Percentiles rank a stretch among this genome's conserved stretches.
These are phyloP conservation scores for Dactylellina drechsleri DNA, from an alignment of 2,329 filamentous ascomycete species.

Conservation along the genomic window DNA sequence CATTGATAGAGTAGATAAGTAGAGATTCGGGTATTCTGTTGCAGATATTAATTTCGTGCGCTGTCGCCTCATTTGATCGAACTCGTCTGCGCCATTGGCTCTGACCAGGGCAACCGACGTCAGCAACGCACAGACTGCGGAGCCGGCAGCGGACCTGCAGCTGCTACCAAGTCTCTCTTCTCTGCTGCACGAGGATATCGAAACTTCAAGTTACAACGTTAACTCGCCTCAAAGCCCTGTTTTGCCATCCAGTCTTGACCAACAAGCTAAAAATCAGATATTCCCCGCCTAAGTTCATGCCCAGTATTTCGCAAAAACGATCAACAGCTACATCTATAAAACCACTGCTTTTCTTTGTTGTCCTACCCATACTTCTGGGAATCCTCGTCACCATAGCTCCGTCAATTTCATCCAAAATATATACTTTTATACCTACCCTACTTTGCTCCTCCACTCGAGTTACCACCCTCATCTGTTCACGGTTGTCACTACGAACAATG, in stretches of 20 bases:
- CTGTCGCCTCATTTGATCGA: too few species aligned
- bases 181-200: not conserved
- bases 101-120: not conserved
- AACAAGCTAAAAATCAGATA: too few species aligned
- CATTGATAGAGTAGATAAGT: too few species aligned
- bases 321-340: not conserved
- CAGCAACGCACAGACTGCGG: not conserved
- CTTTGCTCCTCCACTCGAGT: conserved; percentile 16
- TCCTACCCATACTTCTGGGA: conserved; percentile 25
- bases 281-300: too few species aligned
- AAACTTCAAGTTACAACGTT: not conserved
- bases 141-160: not conserved
- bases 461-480: not conserved
- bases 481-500: conserved; percentile 25
- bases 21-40: too few species aligned
- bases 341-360: not conserved
- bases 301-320: too few species aligned
- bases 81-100: not conserved
- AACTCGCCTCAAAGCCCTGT: not conserved
- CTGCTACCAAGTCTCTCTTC: not conserved
- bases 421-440: not conserved
- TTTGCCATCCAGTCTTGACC: not conserved
- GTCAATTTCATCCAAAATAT: conserved; percentile 3
- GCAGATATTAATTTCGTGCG: too few species aligned
- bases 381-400: conserved; percentile 35